Evolutionary conservation across 2,329 filamentous ascomycete species (phyloP).

Genomic region (Cercospora zeina): DNA sequence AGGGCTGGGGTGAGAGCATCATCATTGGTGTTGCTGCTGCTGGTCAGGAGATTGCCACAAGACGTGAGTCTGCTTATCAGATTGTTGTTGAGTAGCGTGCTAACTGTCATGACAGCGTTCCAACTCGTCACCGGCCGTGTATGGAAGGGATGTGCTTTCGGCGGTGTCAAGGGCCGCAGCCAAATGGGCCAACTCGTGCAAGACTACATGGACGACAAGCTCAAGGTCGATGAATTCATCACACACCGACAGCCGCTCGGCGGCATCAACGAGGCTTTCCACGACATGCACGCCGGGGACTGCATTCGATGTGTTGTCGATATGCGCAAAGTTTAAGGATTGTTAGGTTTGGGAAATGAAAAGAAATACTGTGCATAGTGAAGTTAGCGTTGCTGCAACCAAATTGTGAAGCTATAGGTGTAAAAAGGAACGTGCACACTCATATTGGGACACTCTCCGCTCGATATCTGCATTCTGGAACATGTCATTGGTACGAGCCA

Average conservation of each 20-base stretch:
- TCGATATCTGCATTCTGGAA: not conserved
- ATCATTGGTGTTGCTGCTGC: constrained; percentile 96
- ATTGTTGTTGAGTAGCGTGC: not conserved
- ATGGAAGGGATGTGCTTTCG: constrained; percentile 97
- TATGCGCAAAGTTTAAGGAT: constrained; percentile 48
- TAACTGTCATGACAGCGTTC: constrained; percentile 65
- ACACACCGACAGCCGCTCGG: constrained; percentile 83
- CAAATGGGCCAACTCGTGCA: constrained; percentile 84
- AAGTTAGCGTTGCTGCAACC: constrained; percentile 9
- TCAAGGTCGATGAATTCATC: constrained; percentile 99
- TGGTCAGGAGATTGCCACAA: constrained; percentile 90
- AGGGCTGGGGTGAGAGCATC: constrained; percentile 98
- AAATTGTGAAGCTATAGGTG: constrained; percentile 8
- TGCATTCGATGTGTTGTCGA: constrained; percentile 94
- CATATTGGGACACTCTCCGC: not conserved
- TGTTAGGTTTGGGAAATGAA: not conserved
- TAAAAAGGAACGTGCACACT: not conserved
- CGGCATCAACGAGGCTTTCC: constrained; percentile 86
- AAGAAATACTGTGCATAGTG: not conserved
- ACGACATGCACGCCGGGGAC: constrained; percentile 92
- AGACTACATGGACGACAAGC: constrained; percentile 83
- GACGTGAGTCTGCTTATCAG: constrained; percentile 65
- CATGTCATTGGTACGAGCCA: not conserved
- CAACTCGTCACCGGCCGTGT: constrained; percentile 96
- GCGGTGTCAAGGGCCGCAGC: constrained; percentile 94